These are phyloP conservation scores for Kuraishia hungarica DNA, from an alignment of 805 yeast genomes.

Conservation along the genomic window DNA sequence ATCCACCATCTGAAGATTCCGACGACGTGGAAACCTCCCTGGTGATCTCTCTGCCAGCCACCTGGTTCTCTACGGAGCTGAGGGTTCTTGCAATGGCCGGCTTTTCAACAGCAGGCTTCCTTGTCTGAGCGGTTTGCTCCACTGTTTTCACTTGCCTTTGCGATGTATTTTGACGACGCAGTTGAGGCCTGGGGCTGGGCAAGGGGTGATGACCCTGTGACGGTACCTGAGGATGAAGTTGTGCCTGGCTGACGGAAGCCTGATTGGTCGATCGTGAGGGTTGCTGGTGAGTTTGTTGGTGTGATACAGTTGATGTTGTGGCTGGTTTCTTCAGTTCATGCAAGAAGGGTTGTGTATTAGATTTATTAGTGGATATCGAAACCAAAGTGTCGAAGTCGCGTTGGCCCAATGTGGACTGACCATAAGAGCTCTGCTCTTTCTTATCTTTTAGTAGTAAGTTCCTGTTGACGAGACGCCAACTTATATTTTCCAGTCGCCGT, in stretches of 20 bases:
- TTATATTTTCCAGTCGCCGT: slow-evolving; percentile 23
- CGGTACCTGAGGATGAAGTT: too few relatives aligned
- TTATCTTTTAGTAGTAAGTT: slow-evolving; percentile 13
- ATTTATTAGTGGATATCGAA: slow-evolving; percentile 14
- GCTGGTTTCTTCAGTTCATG: neutral
- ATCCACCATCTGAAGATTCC: neutral
- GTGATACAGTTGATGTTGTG: neutral
- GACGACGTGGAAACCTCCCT: slow-evolving; percentile 15
- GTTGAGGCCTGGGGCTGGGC: neutral
- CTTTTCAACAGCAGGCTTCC: neutral
- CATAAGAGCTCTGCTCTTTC: neutral
- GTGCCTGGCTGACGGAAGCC: too few relatives aligned
- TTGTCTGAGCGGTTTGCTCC: neutral
- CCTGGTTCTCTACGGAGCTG: neutral
- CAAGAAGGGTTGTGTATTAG: slow-evolving; percentile 6
- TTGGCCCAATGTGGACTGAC: slow-evolving; percentile 6
- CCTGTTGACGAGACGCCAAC: slow-evolving; percentile 27
- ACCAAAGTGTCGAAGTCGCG: slow-evolving; percentile 20
- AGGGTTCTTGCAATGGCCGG: neutral
- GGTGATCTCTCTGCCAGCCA: slow-evolving; percentile 17
- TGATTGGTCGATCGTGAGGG: neutral
- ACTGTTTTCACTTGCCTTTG: neutral
- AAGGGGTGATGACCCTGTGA: neutral
- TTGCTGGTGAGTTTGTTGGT: neutral
- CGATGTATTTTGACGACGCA: neutral